A percentile compares a stretch with the other conserved stretches of the same genome.
These are phyloP conservation scores for Hyparrhenia diplandra DNA, from an alignment of 176 grass and related monocot genomes.

Conservation along the genomic window DNA sequence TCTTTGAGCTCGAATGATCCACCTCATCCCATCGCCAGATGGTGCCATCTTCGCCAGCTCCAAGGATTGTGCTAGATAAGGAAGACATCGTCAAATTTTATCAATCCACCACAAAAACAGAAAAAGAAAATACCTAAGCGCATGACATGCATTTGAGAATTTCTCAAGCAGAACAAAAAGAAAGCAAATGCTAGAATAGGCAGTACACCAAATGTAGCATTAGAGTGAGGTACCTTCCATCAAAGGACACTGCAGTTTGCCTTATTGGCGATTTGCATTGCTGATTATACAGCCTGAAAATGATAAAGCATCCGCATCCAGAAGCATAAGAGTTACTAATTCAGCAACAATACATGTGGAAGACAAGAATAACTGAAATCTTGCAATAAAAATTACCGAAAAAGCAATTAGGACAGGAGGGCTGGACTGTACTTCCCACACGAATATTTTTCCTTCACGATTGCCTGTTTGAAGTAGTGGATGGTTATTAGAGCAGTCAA, in stretches of 20 bases:
- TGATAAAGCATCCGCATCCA: background rate
- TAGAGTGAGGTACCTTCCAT: conserved; percentile 72
- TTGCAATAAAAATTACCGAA: conserved; percentile 32
- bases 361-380: background rate
- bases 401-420: conserved; percentile 69
- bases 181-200: background rate
- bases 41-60: conserved; percentile 68
- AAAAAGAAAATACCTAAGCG: background rate
- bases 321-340: conserved; percentile 1
- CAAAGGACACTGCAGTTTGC: conserved; percentile 80
- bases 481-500: background rate
- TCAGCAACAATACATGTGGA: background rate
- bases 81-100: background rate
- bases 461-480: conserved; percentile 52
- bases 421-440: conserved; percentile 88
- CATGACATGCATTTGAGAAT: background rate
- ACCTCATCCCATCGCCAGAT: conserved; percentile 88
- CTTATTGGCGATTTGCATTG: conserved; percentile 83
- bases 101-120: background rate
- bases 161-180: background rate
- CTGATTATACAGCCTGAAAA: conserved; percentile 59
- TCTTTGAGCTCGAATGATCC: background rate
- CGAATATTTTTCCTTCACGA: conserved; percentile 85
- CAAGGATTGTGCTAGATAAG: conserved; percentile 76
- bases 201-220: background rate